Base-by-base conservation (phyloP, 495 filamentous ascomycete species). In the Penicillium psychrofluorescens region DNA sequence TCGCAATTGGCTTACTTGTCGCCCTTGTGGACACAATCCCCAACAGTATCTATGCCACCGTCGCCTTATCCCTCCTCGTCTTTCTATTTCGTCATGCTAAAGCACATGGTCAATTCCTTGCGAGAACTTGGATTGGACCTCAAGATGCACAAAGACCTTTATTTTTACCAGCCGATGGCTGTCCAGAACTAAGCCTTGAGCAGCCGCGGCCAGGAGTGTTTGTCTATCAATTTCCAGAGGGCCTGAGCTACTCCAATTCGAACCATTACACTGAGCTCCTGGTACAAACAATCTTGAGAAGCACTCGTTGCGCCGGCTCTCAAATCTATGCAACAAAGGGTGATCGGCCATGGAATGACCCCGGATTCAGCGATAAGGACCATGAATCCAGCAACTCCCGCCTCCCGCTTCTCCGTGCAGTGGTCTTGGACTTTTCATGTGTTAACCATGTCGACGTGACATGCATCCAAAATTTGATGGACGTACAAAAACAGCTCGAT, bases 361-460 rank as follows among this genome's bases (percentile, higher is more conserved):
- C 92, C 1, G 92, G 89, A 29, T 84, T 88, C 31, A 76, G 78
- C 33, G 74, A 72, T 44, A 79, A 80, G 43, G 61, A 80, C 51
- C 47, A 65, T 2, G 50, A 66, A 11, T 65, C 30, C 15, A 44
- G 75, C n/a, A 54, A 70, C 35, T 62, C 73, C n/a, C 54, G 71
- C 40, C 71, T 82, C 2, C 87, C 92, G 5, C 87, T 83, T 0
- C 77, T 97, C 37, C 90, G 90, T 56, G 91, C 92, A 32, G 74
- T 98, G 55, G 94, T 98, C 45, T 80, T 98, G 14, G 92, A 98
- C 61, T 94, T 98, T 64, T 86, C 83, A 32, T 90, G 88, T 0
- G 92, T 98, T 53, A 96, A 98, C 67, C 90, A 96, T 53, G 87
- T 96, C 40, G 92, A 98, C 53, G 80, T 95, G 44, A 96, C 92